These are phyloP conservation scores for Pseudogymnoascus sp. DNA, from an alignment of 2,329 filamentous ascomycete species.

Conservation along the genomic window DNA sequence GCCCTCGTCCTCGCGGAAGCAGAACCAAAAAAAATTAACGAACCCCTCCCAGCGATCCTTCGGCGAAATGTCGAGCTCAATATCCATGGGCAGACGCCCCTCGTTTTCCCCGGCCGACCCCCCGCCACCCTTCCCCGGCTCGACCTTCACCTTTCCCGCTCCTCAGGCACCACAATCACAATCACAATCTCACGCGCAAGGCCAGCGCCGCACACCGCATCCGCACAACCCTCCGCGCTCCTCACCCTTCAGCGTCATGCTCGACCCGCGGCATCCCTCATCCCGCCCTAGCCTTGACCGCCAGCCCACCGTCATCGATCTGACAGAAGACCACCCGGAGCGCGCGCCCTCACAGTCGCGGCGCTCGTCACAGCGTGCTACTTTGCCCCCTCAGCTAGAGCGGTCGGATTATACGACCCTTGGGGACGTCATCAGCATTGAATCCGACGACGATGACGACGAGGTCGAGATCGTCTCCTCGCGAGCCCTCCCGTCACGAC, in stretches of 20 bases:
- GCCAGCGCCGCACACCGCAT: conserved; percentile 2
- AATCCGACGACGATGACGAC: conserved; percentile 1
- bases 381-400: background rate
- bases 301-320: conserved; percentile 6
- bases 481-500: background rate
- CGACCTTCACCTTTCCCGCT: background rate
- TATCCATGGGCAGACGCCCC: conserved; percentile 1
- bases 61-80: conserved; percentile 4
- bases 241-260: conserved; percentile 6
- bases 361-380: background rate
- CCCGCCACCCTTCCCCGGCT: background rate
- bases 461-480: background rate
- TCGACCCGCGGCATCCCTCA: background rate
- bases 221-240: background rate
- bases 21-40: background rate
- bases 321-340: conserved; percentile 3
- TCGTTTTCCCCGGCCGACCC: background rate
- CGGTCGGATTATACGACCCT: background rate
- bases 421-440: background rate
- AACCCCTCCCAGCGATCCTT: background rate
- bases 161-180: background rate
- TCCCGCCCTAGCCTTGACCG: background rate
- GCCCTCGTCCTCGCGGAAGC: background rate
- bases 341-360: background rate
- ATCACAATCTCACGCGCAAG: background rate